Evolutionary conservation across 1,284 basidiomycete genomes (phyloP), one percentile per base, ranked within the genome.

Genomic region (Uromyces viciae-fabae): DNA sequence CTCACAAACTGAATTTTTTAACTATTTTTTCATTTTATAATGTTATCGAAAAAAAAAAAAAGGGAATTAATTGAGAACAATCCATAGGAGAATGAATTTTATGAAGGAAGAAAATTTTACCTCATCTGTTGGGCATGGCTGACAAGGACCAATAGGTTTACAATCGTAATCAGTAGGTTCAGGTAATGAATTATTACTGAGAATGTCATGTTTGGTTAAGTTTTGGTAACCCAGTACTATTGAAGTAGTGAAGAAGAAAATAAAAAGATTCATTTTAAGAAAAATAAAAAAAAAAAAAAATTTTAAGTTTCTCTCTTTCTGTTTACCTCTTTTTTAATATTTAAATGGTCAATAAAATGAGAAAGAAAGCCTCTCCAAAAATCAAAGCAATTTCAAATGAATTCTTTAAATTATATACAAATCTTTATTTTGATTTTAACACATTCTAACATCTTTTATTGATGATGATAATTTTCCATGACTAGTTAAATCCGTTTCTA

Each of bases 401-500:
- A n/a, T n/a, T n/a, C n/a, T n/a, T n/a, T n/a, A 1, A 38, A 17
- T 19, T 15, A 69, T n/a, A 0, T 25, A 69, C 5, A 46, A 46
- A 69, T 4, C 31, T 31, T 33, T 31, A 1, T 46, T 69, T 40
- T 40, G 43, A 69, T 46, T 25, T n/a, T 43, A 43, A 69, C 42
- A 69, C 22, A 43, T 22, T 33, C 49, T 72, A 72, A 38, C 69
- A 72, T 31, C 49, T 54, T 54, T 49, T 52, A 14, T 72, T 31
- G 25, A 38, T 1, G 69, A 33, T 52, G 46, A 49, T 22, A 49
- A 36, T 54, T 72, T 72, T 9, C 69, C 69, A 49, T 52, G 60
- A n/a, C n/a, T n/a, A 43, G 60, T 43, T 25, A 75, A 62, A 38
- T 75, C 73, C 22, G 73, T 62, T 60, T 75, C 73, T 60, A 75